Evolutionary conservation across 345 rosid genomes (phyloP).

Genomic region (Excoecaria cochinchinensis): DNA sequence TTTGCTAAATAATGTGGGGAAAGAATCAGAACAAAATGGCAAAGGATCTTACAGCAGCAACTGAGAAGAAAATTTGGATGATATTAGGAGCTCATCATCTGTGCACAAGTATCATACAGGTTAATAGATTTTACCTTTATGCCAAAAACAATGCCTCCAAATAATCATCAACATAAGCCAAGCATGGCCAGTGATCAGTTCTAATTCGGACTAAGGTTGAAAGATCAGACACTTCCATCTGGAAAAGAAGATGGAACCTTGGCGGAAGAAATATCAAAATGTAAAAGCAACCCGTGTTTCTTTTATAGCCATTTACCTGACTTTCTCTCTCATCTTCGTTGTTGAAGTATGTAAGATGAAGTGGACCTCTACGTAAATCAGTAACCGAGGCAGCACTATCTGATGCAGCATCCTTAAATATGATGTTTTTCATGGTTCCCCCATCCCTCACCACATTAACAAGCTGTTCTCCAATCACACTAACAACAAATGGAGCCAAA

Average conservation of each 20-base stretch:
- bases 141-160: conserved; percentile 76
- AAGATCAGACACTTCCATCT: conserved; percentile 79
- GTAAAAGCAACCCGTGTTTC: conserved; percentile 65
- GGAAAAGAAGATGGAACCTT: conserved; percentile 85
- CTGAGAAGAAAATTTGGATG: neutral
- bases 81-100: conserved; percentile 10
- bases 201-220: conserved; percentile 87
- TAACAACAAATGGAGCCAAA: conserved; percentile 70
- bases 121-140: conserved; percentile 23
- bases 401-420: conserved; percentile 48
- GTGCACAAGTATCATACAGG: neutral
- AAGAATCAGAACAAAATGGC: conserved; percentile 19
- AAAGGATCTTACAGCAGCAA: conserved; percentile 13
- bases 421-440: conserved; percentile 55
- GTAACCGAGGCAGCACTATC: conserved; percentile 26
- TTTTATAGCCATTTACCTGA: conserved; percentile 39
- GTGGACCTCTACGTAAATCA: conserved; percentile 43
- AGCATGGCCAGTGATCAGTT: conserved; percentile 98
- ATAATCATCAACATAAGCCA: conserved; percentile 92
- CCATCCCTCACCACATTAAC: conserved; percentile 57
- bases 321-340: conserved; percentile 53
- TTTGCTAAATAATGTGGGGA: conserved; percentile 19
- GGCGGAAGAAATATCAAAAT: conserved; percentile 88
- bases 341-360: conserved; percentile 61
- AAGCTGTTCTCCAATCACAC: conserved; percentile 72